Percentiles rank a stretch among this genome's conserved stretches.
These are phyloP conservation scores for Edaphochlamys debaryana DNA, from an alignment of 139 green algal species.

Conservation along the genomic window DNA sequence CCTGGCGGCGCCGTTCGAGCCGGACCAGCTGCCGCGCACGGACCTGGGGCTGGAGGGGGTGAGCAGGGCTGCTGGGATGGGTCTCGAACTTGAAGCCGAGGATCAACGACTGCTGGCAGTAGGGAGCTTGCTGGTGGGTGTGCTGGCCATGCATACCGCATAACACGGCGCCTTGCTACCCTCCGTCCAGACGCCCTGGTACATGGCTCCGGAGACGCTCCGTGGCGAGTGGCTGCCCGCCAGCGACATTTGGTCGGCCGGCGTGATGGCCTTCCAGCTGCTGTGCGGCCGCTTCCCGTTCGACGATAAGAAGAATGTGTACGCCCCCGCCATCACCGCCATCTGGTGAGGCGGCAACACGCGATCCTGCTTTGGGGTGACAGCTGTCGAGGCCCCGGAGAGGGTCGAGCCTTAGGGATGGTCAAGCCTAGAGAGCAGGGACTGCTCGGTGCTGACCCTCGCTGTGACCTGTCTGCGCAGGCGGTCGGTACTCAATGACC, in stretches of 20 bases:
- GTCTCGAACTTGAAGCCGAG: too few relatives aligned
- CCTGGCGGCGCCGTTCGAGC: constrained; percentile 78
- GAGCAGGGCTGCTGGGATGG: background rate
- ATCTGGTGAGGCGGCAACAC: constrained; percentile 79
- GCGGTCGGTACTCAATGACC: constrained; percentile 51
- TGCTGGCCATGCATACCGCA: too few relatives aligned
- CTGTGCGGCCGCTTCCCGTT: constrained; percentile 86
- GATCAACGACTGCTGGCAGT: too few relatives aligned
- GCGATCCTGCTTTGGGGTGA: too few relatives aligned
- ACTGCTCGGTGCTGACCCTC: too few relatives aligned
- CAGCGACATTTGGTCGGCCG: constrained; percentile 85
- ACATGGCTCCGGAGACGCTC: constrained; percentile 83
- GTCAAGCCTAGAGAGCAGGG: too few relatives aligned
- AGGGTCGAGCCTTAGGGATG: too few relatives aligned
- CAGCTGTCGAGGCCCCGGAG: too few relatives aligned
- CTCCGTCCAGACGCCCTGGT: constrained; percentile 41
- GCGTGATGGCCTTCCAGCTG: constrained; percentile 91
- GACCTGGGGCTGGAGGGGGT: constrained; percentile 84
- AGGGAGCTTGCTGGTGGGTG: too few relatives aligned
- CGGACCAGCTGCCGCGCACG: constrained; percentile 68
- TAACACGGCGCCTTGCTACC: too few relatives aligned
- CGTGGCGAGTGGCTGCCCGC: constrained; percentile 72
- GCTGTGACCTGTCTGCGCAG: too few relatives aligned
- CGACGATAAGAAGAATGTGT: constrained; percentile 80
- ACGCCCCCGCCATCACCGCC: constrained; percentile 73